These are phyloP conservation scores for Dactylorhiza incarnata DNA, from an alignment of 106 monocot species.

Conservation along the genomic window DNA sequence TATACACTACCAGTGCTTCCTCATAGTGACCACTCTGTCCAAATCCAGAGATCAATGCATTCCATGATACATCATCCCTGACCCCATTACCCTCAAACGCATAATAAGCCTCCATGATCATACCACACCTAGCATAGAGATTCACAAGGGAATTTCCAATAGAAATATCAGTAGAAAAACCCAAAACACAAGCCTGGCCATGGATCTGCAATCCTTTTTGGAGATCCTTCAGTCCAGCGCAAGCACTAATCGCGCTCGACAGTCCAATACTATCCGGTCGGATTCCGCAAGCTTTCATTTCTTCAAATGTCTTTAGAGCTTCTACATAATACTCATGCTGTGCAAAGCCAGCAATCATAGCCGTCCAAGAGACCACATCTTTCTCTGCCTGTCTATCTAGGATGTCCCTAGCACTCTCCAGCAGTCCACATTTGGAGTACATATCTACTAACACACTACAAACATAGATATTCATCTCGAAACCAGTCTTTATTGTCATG, in stretches of 20 bases:
- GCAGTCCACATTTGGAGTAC: conserved; percentile 72
- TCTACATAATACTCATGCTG: conserved; percentile 56
- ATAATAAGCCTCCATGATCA: conserved; percentile 44
- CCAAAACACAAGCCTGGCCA: conserved; percentile 41
- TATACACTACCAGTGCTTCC: conserved; percentile 59
- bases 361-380: conserved; percentile 87
- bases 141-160: conserved; percentile 71
- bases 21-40: conserved; percentile 64
- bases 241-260: conserved; percentile 70
- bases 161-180: conserved; percentile 59
- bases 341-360: conserved; percentile 83
- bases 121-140: conserved; percentile 75
- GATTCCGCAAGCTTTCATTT: conserved; percentile 46
- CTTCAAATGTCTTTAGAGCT: conserved; percentile 61
- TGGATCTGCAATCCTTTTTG: conserved; percentile 59
- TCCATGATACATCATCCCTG: conserved; percentile 83
- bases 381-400: conserved; percentile 39
- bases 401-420: conserved; percentile 40
- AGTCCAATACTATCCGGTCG: conserved; percentile 62
- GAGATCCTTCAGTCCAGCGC: conserved; percentile 58
- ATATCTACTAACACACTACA: conserved; percentile 74
- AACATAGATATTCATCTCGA: conserved; percentile 53
- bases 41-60: conserved; percentile 83
- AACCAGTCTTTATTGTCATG: conserved; percentile 51
- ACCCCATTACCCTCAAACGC: conserved; percentile 31